Evolutionary conservation across 2,329 filamentous ascomycete genomes (phyloP).

Genomic region (Trichoderma oligosporum): DNA sequence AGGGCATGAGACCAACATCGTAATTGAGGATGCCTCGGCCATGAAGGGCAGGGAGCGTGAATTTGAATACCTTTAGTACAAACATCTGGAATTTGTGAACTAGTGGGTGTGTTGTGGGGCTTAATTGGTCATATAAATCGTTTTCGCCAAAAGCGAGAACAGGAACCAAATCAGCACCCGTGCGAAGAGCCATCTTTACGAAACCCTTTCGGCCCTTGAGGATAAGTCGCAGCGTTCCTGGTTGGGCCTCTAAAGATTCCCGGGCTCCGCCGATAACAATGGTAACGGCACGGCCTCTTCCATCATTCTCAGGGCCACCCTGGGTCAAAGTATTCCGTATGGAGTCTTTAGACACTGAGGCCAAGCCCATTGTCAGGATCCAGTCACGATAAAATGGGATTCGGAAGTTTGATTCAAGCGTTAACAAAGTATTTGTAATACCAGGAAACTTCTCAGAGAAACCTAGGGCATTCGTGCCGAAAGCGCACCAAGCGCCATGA

Average conservation of each 20-base stretch:
- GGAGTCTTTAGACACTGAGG: slow-evolving; percentile 84
- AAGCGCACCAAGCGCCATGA: slow-evolving; percentile 90
- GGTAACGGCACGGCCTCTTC: slow-evolving; percentile 92
- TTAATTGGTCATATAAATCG: slow-evolving; percentile 88
- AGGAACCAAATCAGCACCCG: slow-evolving; percentile 90
- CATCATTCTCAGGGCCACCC: slow-evolving; percentile 72
- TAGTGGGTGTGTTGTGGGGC: slow-evolving; percentile 69
- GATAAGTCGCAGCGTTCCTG: slow-evolving; percentile 71
- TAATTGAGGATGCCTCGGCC: slow-evolving; percentile 95
- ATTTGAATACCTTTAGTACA: slow-evolving; percentile 81
- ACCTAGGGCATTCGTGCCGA: slow-evolving; percentile 83
- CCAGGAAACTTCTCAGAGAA: slow-evolving; percentile 87
- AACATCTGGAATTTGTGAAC: slow-evolving; percentile 80
- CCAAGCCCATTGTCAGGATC: slow-evolving; percentile 80
- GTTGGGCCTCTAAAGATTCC: slow-evolving; percentile 85
- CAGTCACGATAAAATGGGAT: slow-evolving; percentile 94
- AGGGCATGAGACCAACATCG: slow-evolving; percentile 94
- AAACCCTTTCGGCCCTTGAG: slow-evolving; percentile 85
- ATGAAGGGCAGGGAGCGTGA: slow-evolving; percentile 87
- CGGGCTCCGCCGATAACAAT: slow-evolving; percentile 92
- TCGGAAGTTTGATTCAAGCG: slow-evolving; percentile 92
- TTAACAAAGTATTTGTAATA: slow-evolving; percentile 89
- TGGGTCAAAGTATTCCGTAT: slow-evolving; percentile 83
- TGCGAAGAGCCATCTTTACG: slow-evolving; percentile 85
- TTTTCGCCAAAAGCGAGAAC: slow-evolving; percentile 94